Percentiles rank a stretch among this genome's conserved stretches.
Evolutionary conservation across 2,329 filamentous ascomycete genomes (phyloP).

Genomic region (Cryoendolithus antarcticus): DNA sequence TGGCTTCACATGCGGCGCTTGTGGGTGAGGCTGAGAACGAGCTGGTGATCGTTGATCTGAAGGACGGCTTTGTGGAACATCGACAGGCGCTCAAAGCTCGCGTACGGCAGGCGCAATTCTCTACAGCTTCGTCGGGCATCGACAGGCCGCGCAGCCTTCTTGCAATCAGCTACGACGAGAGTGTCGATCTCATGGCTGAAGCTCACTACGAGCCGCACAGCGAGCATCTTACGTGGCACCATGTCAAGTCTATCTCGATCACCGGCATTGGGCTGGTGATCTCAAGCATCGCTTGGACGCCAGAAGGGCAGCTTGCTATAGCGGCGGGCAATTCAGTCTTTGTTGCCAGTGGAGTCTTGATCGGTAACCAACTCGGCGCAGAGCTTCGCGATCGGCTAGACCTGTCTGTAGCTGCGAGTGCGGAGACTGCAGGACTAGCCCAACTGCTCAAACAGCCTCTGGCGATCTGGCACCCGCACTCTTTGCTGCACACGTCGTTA

Average conservation of each 20-base stretch:
- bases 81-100: slow-evolving; percentile 7
- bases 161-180: slow-evolving; percentile 13
- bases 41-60: slow-evolving; percentile 16
- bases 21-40: slow-evolving; percentile 9
- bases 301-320: slow-evolving; percentile 72
- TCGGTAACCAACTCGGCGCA: slow-evolving; percentile 45
- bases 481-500: slow-evolving; percentile 75
- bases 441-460: slow-evolving; percentile 63
- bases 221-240: slow-evolving; percentile 13
- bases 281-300: slow-evolving; percentile 50
- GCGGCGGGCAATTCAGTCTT: slow-evolving; percentile 88
- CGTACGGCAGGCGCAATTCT: not conserved
- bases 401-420: not conserved
- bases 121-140: no score
- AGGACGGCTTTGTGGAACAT: slow-evolving; percentile 21
- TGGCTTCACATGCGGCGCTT: slow-evolving; percentile 14
- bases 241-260: slow-evolving; percentile 14
- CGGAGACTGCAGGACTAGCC: slow-evolving; percentile 6
- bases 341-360: slow-evolving; percentile 63
- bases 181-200: slow-evolving; percentile 16
- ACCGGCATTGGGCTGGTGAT: slow-evolving; percentile 14
- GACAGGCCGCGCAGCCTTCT: slow-evolving; percentile 9
- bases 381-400: slow-evolving; percentile 8
- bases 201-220: slow-evolving; percentile 11
- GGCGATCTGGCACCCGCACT: slow-evolving; percentile 84